Evolutionary conservation across 495 filamentous ascomycete genomes (phyloP), one percentile per base, ranked within the genome.

Genomic region (Venustampulla echinocandica): DNA sequence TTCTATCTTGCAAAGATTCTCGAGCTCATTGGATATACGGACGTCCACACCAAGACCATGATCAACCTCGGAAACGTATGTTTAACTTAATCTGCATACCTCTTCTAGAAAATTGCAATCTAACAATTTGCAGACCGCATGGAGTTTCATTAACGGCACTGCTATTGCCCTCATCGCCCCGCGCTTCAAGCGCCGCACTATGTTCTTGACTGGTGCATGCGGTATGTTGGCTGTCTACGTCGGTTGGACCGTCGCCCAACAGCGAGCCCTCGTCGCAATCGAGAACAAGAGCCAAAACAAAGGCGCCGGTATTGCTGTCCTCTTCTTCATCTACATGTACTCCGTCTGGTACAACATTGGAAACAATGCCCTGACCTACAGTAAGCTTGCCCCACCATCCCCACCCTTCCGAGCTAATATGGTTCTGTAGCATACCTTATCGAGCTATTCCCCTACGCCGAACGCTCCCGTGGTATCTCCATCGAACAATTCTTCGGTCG

Each of bases 311-410:
- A 49, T 43, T n/a, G 46, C 46, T n/a, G 46, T 49, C 6, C 59
- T 82, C 37, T 75, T 81, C 63, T 81, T 79, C 47, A 80, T 81
- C 50, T 84, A 79, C 52, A 61, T 65, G 19, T 84, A 81, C 55
- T 73, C 71, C 0, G 77, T 77, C 0, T 75, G 73, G 52, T 83
- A 82, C 49, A 84, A 81, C 52, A 67, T 82, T 47, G 80, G 78
- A 18, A 81, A 81, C 52, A 82, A 82, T 39, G 77, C 79, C 25
- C 62, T 82, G 27, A 80, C 79, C 1, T 84, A 54, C 27, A 49
- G 49, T 47, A 24, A 34, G 36, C 41, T 10, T 18, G 17, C 30
- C 32, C 10, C 10, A 11, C 23, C n/a, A 20, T 25, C 13, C 39
- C 2, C 4, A 18, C 7, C 15, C 10, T 10, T 33, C 30, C 33